Evolutionary conservation across 129 eudicot species (phyloP), one percentile per base, ranked within the genome.

Genomic region (Glebionis coronaria): DNA sequence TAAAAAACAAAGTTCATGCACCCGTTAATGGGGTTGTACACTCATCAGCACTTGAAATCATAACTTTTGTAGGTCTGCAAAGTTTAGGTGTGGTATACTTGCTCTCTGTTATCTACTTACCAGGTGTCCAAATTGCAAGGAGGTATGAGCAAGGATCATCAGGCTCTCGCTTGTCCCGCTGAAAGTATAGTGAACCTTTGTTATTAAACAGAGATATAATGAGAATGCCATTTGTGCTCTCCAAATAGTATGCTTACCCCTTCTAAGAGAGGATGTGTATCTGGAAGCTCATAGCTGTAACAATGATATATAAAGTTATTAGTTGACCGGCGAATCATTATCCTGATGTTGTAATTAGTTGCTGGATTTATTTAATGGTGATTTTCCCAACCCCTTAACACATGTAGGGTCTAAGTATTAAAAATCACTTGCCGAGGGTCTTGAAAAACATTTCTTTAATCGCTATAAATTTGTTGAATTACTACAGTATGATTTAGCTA

Each of bases 221-320:
- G 59, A 14, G 25, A 75, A 69, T 3, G 20, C 9, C 35, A 58
- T 16, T 44, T 2, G 15, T 58, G 16, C 64, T 74, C 28, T 72
- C 25, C 38, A 71, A 73, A 70, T 59, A 3, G 6, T 60, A 28
- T 68, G 72, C 97, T 86, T 69, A 87, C 99, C 89, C 88, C 88
- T 67, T 90, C 74, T 67, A 94, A 67, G 11, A 94, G 94, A 58
- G 90, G 95, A 69, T 94, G 99, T 15, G 90, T 76, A 81, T 90
- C 99, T 67, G 99, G 99, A 81, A 94, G 97, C 82, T 89, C 99
- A 57, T 94, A 94, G 73, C 99, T 94, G 92, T 74, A 81, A 31
- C 71, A 68, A 51, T 63, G 46, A 62, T 56, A 68, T 45, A 9
- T 28, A 20, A 27, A 27, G 38, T 46, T 31, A 46, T 46, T 49